A percentile compares a stretch with the other conserved stretches of the same genome.
Conservation (phyloP, 1,284 basidiomycete genomes). For the Leccinum pseudoinsigne region DNA sequence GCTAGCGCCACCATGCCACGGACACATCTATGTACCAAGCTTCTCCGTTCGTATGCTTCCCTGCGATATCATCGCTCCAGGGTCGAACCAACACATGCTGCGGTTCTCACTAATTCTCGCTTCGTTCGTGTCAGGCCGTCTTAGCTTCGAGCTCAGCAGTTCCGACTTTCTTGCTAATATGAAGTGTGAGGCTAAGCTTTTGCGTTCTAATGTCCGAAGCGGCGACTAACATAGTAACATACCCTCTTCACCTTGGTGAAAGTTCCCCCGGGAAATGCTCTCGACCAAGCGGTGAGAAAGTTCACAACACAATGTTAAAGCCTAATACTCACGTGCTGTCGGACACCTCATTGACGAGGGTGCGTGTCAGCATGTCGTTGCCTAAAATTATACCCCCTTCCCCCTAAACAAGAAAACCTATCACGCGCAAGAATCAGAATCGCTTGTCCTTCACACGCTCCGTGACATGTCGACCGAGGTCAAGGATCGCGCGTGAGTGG, state of each 20-base stretch:
- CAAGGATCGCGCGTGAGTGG: slow-evolving; percentile 2
- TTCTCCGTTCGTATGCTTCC: slow-evolving; percentile 29
- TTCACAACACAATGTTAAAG: slow-evolving; percentile 20
- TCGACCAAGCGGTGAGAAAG: slow-evolving; percentile 24
- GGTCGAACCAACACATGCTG: slow-evolving; percentile 15
- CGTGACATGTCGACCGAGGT: slow-evolving; percentile 2
- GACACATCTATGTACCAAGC: slow-evolving; percentile 21
- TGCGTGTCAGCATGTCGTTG: slow-evolving; percentile 7
- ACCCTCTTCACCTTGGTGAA: background rate
- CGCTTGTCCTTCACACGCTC: slow-evolving; percentile 5
- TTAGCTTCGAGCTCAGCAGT: slow-evolving; percentile 6
- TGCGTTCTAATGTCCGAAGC: background rate
- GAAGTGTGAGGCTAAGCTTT: slow-evolving; percentile 3
- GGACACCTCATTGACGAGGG: background rate
- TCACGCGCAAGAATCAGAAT: background rate
- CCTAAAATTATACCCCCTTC: slow-evolving; percentile 1
- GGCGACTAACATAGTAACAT: slow-evolving; percentile 2
- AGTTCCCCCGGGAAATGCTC: slow-evolving; percentile 7
- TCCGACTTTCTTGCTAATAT: slow-evolving; percentile 4
- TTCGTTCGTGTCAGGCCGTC: slow-evolving; percentile 21
- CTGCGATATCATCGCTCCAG: slow-evolving; percentile 32
- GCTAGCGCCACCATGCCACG: slow-evolving; percentile 30
- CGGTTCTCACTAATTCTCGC: slow-evolving; percentile 13
- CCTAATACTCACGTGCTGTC: slow-evolving; percentile 15
- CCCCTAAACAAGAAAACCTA: slow-evolving; percentile 6